phyloP scores from a whole-genome alignment of 352 stramenopile genomes.

The Phytophthora macrochlamydospora region DNA sequence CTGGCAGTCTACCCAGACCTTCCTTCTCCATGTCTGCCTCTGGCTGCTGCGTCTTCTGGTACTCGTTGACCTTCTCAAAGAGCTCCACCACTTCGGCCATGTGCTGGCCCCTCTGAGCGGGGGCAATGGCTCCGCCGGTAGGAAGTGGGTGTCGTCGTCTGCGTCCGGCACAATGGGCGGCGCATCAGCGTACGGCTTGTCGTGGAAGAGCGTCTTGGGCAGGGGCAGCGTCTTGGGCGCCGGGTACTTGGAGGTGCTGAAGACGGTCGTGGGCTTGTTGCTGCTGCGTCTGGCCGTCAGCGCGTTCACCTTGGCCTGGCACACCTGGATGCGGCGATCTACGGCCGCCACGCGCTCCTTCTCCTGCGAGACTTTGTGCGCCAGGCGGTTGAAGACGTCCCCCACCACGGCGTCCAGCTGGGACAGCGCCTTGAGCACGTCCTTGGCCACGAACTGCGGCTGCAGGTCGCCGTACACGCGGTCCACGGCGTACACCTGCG shows the following conservation, averaged over 20 bases:
- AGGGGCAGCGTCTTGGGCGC: slow-evolving; percentile 71
- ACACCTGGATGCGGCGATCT: slow-evolving; percentile 75
- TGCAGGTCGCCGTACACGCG: slow-evolving; percentile 88
- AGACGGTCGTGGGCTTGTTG: slow-evolving; percentile 90
- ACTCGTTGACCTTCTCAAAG: slow-evolving; percentile 86
- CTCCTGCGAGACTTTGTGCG: slow-evolving; percentile 77
- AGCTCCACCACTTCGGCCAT: slow-evolving; percentile 86
- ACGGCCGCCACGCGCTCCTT: slow-evolving; percentile 80
- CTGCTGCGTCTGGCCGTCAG: slow-evolving; percentile 78
- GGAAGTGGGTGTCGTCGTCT: slow-evolving; percentile 82
- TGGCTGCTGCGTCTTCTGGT: slow-evolving; percentile 66
- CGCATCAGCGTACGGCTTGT: slow-evolving; percentile 84
- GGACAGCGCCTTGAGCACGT: slow-evolving; percentile 85
- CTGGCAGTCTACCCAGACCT: slow-evolving; percentile 73
- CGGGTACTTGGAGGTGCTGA: slow-evolving; percentile 88
- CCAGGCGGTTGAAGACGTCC: slow-evolving; percentile 84
- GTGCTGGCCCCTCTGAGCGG: slow-evolving; percentile 72
- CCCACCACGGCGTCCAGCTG: slow-evolving; percentile 85
- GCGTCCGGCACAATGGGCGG: slow-evolving; percentile 71
- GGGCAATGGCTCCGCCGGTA: slow-evolving; percentile 78
- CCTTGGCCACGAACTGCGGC: slow-evolving; percentile 83
- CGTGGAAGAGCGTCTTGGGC: slow-evolving; percentile 80
- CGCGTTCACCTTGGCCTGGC: slow-evolving; percentile 86
- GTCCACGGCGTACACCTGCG: slow-evolving; percentile 87
- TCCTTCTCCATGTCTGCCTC: slow-evolving; percentile 88